Evolutionary conservation across 257 asterid genomes (phyloP).

Genomic region (Solanum ossicruentum): DNA sequence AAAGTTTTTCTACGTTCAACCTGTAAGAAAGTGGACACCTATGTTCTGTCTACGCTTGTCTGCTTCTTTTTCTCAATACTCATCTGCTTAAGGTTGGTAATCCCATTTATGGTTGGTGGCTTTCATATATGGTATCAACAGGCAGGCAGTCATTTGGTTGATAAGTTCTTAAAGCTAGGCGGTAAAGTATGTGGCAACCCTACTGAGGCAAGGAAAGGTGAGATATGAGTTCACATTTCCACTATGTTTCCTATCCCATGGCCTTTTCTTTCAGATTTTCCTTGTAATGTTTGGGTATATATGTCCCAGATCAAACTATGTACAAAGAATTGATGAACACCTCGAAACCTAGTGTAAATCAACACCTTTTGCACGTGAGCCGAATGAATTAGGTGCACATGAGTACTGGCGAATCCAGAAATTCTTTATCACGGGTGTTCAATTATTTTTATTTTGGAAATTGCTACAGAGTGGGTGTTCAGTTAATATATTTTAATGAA

Average conservation of each 20-base stretch:
- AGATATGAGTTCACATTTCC: background rate
- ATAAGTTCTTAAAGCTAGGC: conserved; percentile 54
- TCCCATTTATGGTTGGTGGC: background rate
- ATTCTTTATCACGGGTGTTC: too few relatives aligned
- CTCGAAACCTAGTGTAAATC: background rate
- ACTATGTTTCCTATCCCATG: background rate
- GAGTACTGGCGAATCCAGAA: too few relatives aligned
- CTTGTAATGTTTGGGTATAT: background rate
- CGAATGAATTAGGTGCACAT: too few relatives aligned
- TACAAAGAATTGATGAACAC: background rate
- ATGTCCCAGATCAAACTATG: background rate
- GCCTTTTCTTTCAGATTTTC: background rate
- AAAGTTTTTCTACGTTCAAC: background rate
- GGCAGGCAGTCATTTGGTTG: conserved; percentile 45
- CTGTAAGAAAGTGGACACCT: background rate
- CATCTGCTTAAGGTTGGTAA: background rate
- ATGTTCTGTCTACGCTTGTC: background rate
- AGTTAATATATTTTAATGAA: too few relatives aligned
- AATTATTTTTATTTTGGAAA: too few relatives aligned
- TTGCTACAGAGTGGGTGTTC: too few relatives aligned
- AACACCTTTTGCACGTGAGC: background rate
- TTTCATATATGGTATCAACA: conserved; percentile 18
- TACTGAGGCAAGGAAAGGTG: conserved; percentile 63
- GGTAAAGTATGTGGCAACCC: conserved; percentile 49
- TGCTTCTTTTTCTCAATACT: background rate